These are phyloP conservation scores for Friedmanniomyces simplex DNA, from an alignment of 495 filamentous ascomycete genomes.

Conservation along the genomic window DNA sequence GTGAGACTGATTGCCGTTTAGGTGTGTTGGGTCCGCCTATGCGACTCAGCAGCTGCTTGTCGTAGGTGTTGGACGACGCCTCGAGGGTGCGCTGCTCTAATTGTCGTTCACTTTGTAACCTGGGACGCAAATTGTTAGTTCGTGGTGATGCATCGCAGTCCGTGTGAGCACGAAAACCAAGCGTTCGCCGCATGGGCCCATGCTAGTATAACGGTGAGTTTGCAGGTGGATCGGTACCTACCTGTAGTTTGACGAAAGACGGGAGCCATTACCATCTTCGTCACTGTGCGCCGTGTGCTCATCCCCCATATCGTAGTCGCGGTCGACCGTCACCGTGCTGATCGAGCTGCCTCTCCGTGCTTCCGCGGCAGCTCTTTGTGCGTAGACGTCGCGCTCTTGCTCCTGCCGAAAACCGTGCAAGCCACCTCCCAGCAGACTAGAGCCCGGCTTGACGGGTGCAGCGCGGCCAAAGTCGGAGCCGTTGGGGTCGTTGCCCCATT, in stretches of 20 bases:
- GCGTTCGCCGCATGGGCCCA: too few relatives aligned
- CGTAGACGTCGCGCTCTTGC: conserved; percentile 36
- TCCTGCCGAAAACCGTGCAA: conserved; percentile 33
- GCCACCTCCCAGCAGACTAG: conserved; percentile 44
- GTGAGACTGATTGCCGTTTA: conserved; percentile 33
- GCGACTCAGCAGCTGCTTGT: conserved; percentile 68
- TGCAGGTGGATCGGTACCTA: conserved; percentile 2
- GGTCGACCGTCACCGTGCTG: conserved; percentile 26
- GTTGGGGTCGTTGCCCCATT: conserved; percentile 41
- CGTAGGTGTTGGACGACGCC: conserved; percentile 61
- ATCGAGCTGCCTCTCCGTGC: conserved; percentile 29
- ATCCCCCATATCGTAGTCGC: conserved; percentile 19
- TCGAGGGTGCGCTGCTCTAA: conserved; percentile 47
- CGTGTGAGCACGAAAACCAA: too few relatives aligned
- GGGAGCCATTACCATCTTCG: conserved; percentile 33
- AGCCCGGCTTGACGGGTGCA: conserved; percentile 37
- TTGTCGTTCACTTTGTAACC: conserved; percentile 49
- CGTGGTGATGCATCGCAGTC: background rate
- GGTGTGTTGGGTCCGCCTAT: conserved; percentile 54
- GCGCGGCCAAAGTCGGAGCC: conserved; percentile 16
- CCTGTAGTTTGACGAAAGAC: conserved; percentile 7
- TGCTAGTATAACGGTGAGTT: too few relatives aligned
- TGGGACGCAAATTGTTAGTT: conserved; percentile 31
- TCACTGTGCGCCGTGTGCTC: conserved; percentile 31
- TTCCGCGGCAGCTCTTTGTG: conserved; percentile 26